phyloP scores from a whole-genome alignment of 2,329 filamentous ascomycete species.

The Apiospora pterosperma region DNA sequence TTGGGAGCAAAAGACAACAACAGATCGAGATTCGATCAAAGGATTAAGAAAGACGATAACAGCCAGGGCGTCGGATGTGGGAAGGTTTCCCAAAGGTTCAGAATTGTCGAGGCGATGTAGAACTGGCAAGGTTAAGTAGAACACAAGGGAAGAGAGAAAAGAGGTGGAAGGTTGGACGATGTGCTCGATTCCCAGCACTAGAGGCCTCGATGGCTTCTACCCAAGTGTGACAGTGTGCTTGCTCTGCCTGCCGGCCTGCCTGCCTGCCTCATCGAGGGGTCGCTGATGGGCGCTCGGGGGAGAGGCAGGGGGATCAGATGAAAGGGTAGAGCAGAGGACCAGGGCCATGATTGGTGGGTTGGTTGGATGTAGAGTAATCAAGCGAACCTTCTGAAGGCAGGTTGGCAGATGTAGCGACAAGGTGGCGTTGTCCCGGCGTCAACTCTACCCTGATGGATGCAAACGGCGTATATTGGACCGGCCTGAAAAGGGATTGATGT shows the following conservation, averaged over 20 bases:
- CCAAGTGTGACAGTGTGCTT: neutral
- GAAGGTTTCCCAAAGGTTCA: conserved; percentile 1
- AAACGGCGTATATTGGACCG: neutral
- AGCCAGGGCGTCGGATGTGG: conserved; percentile 4
- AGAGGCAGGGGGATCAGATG: neutral
- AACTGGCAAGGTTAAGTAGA: conserved; percentile 4
- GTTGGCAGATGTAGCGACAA: neutral
- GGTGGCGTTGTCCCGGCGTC: neutral
- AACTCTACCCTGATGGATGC: neutral
- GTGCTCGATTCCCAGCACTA: neutral
- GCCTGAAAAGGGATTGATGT: conserved; percentile 1
- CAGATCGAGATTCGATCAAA: neutral
- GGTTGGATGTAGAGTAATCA: conserved; percentile 1
- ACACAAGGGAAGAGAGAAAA: neutral
- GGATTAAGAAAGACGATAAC: neutral
- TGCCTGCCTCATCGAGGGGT: neutral
- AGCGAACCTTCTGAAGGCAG: neutral
- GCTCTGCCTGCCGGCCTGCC: neutral
- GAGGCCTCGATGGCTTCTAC: neutral
- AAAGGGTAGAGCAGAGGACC: neutral
- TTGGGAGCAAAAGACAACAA: neutral
- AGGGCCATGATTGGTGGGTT: neutral
- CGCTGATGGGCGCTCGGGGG: neutral
- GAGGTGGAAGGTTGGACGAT: neutral
- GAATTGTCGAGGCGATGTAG: conserved; percentile 2